Conservation (phyloP, 1,284 basidiomycete genomes). For the Fomitopsis betulina region DNA sequence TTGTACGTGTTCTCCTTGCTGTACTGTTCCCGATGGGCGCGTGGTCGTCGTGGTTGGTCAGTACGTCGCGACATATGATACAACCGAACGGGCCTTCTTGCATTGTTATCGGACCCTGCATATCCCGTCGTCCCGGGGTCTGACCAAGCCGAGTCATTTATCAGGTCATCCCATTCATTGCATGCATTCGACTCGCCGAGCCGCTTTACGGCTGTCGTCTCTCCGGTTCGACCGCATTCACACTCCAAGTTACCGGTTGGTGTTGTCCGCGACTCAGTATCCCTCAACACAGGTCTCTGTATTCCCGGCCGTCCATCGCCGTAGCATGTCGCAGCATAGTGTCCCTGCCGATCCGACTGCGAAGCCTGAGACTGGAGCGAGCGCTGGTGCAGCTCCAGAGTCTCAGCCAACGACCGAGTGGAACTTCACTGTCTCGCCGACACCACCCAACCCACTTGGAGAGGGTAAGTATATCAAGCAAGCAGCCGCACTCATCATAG, state of each 20-base stretch:
- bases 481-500: constrained; percentile 73
- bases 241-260: not conserved
- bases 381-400: not conserved
- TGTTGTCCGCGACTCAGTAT: not conserved
- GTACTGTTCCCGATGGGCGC: too few relatives aligned
- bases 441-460: constrained; percentile 61
- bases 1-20: too few relatives aligned
- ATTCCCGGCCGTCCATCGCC: not conserved
- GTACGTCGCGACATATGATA: too few relatives aligned
- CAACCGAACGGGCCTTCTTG: too few relatives aligned
- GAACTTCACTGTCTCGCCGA: constrained; percentile 48
- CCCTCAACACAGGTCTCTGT: not conserved
- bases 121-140: not conserved
- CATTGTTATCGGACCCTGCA: not conserved
- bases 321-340: constrained; percentile 2
- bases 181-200: not conserved
- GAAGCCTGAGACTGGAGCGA: not conserved
- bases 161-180: not conserved
- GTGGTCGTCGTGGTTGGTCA: too few relatives aligned
- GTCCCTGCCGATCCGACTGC: constrained; percentile 12
- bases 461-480: constrained; percentile 67
- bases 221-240: not conserved
- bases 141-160: not conserved
- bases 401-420: constrained; percentile 14
- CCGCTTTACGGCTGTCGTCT: not conserved